Evolutionary conservation across 345 rosid genomes (phyloP).

Genomic region (Euphorbia lathyris): DNA sequence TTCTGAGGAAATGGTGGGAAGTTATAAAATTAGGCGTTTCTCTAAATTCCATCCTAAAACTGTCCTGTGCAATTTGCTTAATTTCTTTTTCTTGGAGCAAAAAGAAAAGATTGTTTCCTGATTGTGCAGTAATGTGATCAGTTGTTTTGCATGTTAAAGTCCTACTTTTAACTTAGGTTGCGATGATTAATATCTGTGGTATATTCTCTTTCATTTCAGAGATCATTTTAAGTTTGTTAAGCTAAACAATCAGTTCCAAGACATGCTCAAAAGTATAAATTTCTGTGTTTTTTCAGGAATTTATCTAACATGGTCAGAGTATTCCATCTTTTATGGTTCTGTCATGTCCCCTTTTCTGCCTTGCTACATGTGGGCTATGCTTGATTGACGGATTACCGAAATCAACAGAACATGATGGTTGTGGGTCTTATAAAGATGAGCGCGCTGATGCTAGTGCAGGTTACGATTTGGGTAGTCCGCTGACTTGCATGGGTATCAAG

Average conservation of each 20-base stretch:
- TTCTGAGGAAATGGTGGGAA: not conserved
- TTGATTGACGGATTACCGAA: constrained; percentile 41
- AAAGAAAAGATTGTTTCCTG: too few species aligned
- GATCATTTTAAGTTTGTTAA: not conserved
- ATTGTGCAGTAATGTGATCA: too few species aligned
- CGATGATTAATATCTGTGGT: too few species aligned
- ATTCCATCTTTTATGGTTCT: constrained; percentile 43
- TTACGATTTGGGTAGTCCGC: constrained; percentile 24
- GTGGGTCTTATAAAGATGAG: constrained; percentile 38
- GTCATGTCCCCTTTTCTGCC: constrained; percentile 47
- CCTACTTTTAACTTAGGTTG: too few species aligned
- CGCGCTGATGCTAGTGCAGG: constrained; percentile 26
- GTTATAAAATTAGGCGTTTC: not conserved
- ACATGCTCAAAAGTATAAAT: constrained; percentile 1
- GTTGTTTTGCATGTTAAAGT: too few species aligned
- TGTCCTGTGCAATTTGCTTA: too few species aligned
- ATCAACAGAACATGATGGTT: constrained; percentile 39
- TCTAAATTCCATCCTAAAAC: not conserved
- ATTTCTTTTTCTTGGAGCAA: too few species aligned
- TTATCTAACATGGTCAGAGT: constrained; percentile 36
- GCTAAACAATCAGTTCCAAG: not conserved
- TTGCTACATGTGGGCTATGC: constrained; percentile 38
- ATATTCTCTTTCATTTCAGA: not conserved
- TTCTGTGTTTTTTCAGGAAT: constrained; percentile 44
- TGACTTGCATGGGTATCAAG: constrained; percentile 19